Conservation (phyloP, 2,329 filamentous ascomycete genomes). For the Aspergillus fumigatiaffinis region DNA sequence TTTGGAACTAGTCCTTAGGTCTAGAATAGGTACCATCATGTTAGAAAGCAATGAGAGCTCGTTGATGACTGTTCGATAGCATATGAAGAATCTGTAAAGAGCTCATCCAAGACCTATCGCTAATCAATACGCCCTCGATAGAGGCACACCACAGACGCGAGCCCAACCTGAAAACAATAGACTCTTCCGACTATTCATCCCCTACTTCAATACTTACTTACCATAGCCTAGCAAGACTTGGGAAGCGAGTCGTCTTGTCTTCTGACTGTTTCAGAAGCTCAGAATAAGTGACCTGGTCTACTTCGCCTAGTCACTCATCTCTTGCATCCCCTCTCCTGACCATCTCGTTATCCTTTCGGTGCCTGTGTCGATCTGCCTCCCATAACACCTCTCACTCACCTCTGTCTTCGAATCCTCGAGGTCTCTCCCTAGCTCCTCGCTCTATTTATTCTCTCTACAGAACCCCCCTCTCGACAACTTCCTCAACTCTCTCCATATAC, state of each 20-base stretch:
- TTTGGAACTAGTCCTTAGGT: not conserved
- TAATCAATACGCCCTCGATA: not conserved
- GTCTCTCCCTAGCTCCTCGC: not conserved
- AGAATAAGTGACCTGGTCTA: not conserved
- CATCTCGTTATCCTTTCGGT: not conserved
- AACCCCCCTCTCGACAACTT: not conserved
- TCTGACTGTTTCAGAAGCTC: not conserved
- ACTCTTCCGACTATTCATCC: not conserved
- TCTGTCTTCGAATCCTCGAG: not conserved
- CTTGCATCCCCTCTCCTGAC: not conserved
- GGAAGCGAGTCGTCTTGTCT: not conserved
- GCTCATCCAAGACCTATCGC: not conserved
- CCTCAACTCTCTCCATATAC: not conserved
- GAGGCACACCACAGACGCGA: not conserved
- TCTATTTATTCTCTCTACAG: not conserved
- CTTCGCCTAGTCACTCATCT: not conserved
- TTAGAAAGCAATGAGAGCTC: not conserved
- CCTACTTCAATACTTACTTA: not conserved
- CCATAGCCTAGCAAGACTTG: not conserved
- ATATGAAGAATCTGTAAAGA: not conserved
- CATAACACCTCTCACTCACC: not conserved
- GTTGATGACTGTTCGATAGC: not conserved
- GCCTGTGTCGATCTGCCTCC: not conserved
- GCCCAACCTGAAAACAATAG: not conserved
- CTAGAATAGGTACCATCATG: not conserved